A percentile compares a stretch with the other conserved stretches of the same genome.
Evolutionary conservation across 441 rosid genomes (phyloP).

Genomic region (Manihot esculenta): DNA sequence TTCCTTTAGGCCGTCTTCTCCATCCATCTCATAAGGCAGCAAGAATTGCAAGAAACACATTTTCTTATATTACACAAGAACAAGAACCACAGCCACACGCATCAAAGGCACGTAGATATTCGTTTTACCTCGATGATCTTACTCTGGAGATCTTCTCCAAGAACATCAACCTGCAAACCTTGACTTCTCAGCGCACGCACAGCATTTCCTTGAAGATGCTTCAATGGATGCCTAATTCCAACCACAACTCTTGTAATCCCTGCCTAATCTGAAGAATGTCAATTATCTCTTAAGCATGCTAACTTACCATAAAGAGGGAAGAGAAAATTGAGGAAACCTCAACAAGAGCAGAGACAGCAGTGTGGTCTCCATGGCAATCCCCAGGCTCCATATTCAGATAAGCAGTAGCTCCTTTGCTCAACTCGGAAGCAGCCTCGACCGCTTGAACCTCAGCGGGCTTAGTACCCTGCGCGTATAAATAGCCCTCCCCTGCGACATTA

Average conservation of each 20-base stretch:
- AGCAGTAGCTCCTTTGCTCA: conserved; percentile 62
- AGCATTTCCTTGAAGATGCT: conserved; percentile 83
- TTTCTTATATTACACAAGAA: too few species aligned
- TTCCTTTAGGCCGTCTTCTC: background rate
- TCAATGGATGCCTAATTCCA: conserved; percentile 83
- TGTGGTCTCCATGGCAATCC: conserved; percentile 84
- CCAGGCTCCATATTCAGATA: conserved; percentile 90
- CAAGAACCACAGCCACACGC: too few species aligned
- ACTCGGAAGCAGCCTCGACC: conserved; percentile 60
- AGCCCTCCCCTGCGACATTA: conserved; percentile 72
- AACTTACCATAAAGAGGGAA: background rate
- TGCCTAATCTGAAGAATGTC: conserved; percentile 62
- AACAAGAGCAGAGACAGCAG: conserved; percentile 84
- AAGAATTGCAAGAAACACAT: too few species aligned
- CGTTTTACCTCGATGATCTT: conserved; percentile 65
- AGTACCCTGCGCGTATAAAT: conserved; percentile 79
- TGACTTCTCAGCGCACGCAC: conserved; percentile 65
- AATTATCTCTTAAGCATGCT: background rate
- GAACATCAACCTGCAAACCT: conserved; percentile 79
- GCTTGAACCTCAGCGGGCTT: conserved; percentile 74
- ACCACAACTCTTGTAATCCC: conserved; percentile 73
- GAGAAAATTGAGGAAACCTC: conserved; percentile 40
- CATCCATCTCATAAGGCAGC: background rate
- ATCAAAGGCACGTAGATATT: background rate
- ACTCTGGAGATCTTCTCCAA: conserved; percentile 78